Percentiles rank a stretch among this genome's conserved stretches.
Conservation (phyloP, 2,329 filamentous ascomycete species). For the Daldinia eschscholtzii region DNA sequence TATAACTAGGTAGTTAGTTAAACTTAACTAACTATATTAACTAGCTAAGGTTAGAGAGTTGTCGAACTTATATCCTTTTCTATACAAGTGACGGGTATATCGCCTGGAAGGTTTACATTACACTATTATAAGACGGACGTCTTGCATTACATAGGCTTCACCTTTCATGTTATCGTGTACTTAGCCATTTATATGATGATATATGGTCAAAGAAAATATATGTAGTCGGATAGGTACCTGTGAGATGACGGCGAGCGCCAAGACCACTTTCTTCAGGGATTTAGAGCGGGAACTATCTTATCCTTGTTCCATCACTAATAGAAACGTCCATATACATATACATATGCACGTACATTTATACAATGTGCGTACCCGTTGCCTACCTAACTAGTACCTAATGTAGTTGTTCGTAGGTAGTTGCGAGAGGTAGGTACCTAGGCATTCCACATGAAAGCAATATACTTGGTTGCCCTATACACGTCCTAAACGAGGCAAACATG, state of each 20-base stretch:
- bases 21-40: neutral
- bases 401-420: constrained; percentile 13
- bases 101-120: neutral
- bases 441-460: constrained; percentile 12
- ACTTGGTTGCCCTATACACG: constrained; percentile 31
- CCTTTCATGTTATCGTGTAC: neutral
- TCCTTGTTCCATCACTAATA: constrained; percentile 24
- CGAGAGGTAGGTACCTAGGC: neutral
- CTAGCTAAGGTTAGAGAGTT: neutral
- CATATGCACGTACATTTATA: neutral
- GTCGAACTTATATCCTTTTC: neutral
- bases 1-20: neutral
- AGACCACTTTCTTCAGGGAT: constrained; percentile 32
- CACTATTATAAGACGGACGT: neutral
- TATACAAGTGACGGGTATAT: neutral
- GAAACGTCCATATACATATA: constrained; percentile 5
- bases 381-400: neutral
- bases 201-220: constrained; percentile 2
- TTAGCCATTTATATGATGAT: neutral
- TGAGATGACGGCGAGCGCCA: constrained; percentile 30
- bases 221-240: constrained; percentile 21
- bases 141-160: neutral
- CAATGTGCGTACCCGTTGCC: constrained; percentile 3
- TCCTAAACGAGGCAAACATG: constrained; percentile 12
- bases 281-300: constrained; percentile 32